These are phyloP conservation scores for Hibiscus mutabilis DNA, from an alignment of 345 rosid genomes.

Conservation along the genomic window DNA sequence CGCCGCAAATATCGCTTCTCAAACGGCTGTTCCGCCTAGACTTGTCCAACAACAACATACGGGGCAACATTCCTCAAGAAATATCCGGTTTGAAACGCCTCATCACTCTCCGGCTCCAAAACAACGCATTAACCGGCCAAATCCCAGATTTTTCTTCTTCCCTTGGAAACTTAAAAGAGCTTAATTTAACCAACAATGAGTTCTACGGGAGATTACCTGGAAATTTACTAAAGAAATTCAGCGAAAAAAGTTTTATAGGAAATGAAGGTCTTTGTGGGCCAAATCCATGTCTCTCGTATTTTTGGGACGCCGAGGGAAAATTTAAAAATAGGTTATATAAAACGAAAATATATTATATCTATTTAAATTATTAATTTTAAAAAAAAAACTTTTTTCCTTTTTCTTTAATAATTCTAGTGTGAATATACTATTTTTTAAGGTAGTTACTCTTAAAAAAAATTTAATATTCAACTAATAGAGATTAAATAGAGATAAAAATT, in stretches of 20 bases:
- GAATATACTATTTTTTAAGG: no score
- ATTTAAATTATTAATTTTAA: no score
- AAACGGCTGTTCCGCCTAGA: slow-evolving; percentile 64
- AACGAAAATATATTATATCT: no score
- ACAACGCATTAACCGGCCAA: slow-evolving; percentile 71
- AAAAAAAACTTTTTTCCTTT: no score
- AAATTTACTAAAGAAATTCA: slow-evolving; percentile 48
- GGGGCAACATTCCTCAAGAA: slow-evolving; percentile 49
- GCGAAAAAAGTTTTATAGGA: slow-evolving; percentile 55
- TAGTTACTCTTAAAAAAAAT: no score
- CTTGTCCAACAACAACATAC: slow-evolving; percentile 76
- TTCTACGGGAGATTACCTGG: slow-evolving; percentile 62
- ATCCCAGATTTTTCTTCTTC: slow-evolving; percentile 65
- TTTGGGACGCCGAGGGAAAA: no score
- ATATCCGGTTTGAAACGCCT: slow-evolving; percentile 49
- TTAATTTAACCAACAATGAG: slow-evolving; percentile 69
- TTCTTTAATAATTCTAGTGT: no score
- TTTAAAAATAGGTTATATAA: no score
- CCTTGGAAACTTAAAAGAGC: slow-evolving; percentile 32
- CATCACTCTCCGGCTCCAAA: slow-evolving; percentile 70
- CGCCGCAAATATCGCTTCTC: slow-evolving; percentile 47
- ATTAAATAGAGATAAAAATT: no score
- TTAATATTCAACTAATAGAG: no score
- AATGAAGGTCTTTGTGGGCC: slow-evolving; percentile 81
- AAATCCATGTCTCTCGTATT: no score